Base-by-base conservation (phyloP, 139 green algal species). In the Auxenochlorella pyrenoidosa region DNA sequence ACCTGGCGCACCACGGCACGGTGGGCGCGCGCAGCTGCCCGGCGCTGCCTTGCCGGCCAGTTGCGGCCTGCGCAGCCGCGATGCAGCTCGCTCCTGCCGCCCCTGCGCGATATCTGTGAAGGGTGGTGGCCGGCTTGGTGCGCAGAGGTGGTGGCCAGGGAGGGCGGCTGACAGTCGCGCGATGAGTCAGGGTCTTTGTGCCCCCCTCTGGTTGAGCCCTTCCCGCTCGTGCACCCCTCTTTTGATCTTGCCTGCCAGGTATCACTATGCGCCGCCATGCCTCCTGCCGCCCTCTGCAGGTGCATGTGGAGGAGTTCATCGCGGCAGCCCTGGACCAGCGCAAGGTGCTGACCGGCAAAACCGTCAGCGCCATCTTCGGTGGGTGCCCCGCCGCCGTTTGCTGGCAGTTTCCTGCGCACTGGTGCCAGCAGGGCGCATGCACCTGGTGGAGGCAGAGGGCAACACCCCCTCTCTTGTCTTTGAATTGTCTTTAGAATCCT, bases 251-350 rank as follows among this genome's bases (percentile, higher is more conserved):
- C 34, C 34, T 26, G 6, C 70, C 13, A 4, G 1, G 4, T 34
- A 44, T 44, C 34, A 38, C 68, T 75, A 3, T 43, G 63, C 18
- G 16, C 16, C 13, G 3, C 54, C 54, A 26, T 10, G 10, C 6
- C 16, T 24, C 54, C n/a, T n/a, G 34, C 40, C 40, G 2, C 22
- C 22, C 43, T 10, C 0, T 3, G 36, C 79, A 80, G 44, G 82
- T 87, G 54, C 77, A 88, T 28, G 88, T 82, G 51, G 85, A 92
- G 34, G 90, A 93, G 75, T 96, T 96, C 83, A 90, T 96, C 51
- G 92, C 94, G 22, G 94, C 94, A 0, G 96, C 94, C 36, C 87
- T 96, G 79, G 81, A 92, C 47, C 71, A 87, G 66, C 81, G 70
- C 38, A 88, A 83, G 54, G 86, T 90, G 21, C 73, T 92, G 32